Percentiles rank a stretch among this genome's conserved stretches.
Conservation (phyloP, 2,329 filamentous ascomycete genomes). For the Fusarium tanahbumbuense region DNA sequence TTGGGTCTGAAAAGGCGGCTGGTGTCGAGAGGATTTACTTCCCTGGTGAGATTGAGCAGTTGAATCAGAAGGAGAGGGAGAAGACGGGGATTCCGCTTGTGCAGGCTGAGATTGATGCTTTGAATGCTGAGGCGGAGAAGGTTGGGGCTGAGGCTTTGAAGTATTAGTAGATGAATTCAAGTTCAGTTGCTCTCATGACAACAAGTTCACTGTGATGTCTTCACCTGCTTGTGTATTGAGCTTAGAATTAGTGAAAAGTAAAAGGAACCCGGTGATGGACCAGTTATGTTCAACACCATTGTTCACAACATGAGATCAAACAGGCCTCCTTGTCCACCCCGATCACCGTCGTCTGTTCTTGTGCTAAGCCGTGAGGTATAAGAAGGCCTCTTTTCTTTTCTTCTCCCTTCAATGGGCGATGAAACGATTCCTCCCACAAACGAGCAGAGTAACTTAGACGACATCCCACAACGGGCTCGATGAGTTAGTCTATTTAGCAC, state of each 20-base stretch:
- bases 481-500: too few relatives aligned
- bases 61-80: conserved; percentile 62
- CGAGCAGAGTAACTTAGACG: too few relatives aligned
- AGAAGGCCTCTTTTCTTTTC: background rate
- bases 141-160: conserved; percentile 52
- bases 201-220: too few relatives aligned
- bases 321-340: background rate
- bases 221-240: too few relatives aligned
- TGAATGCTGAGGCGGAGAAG: conserved; percentile 64
- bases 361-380: background rate
- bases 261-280: background rate
- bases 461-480: too few relatives aligned
- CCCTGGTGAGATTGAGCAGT: conserved; percentile 71
- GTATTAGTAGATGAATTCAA: background rate
- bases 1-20: conserved; percentile 64
- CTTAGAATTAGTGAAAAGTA: too few relatives aligned
- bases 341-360: background rate
- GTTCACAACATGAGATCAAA: background rate
- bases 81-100: conserved; percentile 69
- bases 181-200: background rate
- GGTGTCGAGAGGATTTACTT: conserved; percentile 71
- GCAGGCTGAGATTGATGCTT: conserved; percentile 64
- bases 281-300: background rate
- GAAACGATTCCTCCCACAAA: background rate
- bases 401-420: background rate